Base-by-base conservation (phyloP, 768 basidiomycete species). In the Phaeolepiota aurea region DNA sequence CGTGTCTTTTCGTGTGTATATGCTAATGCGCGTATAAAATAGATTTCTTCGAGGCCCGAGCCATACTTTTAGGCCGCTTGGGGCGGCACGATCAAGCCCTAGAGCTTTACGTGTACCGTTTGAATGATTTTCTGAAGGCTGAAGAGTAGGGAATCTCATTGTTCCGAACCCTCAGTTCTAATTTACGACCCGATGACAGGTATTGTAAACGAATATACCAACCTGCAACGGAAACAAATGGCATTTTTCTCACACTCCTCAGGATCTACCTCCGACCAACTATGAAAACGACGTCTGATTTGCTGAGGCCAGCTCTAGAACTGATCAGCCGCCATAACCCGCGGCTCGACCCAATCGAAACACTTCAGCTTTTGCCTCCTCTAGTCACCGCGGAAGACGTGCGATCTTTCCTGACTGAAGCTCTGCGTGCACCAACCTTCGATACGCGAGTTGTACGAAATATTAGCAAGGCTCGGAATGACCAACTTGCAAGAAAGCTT, bases 1-100 rank as follows among this genome's bases (percentile, higher is more conserved):
- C 32, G 16, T 13, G 37, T 4, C 25, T 19, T 28, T 5, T 18
- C 41, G 14, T 30, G 20, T 7, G 16, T 42, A 22, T 28, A 20
- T 4, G 33, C 30, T 32, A 5, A 32, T 19, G 14, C 40, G 38
- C 10, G 37, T 21, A 13, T 20, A 35, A 4, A 22, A 3, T 50
- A 92, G 91, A 90, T 51, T 68, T 96, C 28, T 90, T 77, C 44
- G 91, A 98, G 59, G 91, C 88, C 12, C 80, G 91, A 31, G 96
- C 96, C 0, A 81, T 97, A 44, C 71, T 99, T 4, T 66, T 97
- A 7, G 96, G 96, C 7, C 74, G 86, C 33, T 70, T 97, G 45
- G 90, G 87, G 1, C 79, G 88, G 40, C 94, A 98, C 46, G 90
- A 96, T 46, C 88, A 83, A 45, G 92, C 94, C 0, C 74, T 98